Evolutionary conservation across 106 monocot genomes (phyloP), one percentile per base, ranked within the genome.

Genomic region (Chionographis japonica): DNA sequence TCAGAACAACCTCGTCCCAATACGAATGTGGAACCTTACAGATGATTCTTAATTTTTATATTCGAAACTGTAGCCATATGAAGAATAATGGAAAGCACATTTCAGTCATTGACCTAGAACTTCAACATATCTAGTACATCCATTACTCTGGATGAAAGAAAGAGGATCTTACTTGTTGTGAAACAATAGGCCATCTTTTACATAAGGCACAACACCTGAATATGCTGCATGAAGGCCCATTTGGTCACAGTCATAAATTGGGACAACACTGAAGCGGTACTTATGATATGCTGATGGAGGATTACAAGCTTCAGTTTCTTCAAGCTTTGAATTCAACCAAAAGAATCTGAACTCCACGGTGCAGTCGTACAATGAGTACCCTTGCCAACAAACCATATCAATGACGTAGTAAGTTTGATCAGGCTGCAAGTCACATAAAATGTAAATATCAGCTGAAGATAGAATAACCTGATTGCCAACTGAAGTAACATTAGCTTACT

Each of bases 371-470:
- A 90, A 81, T 43, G 98, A 85, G 62, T 98, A 93, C 2, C 98
- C 92, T 69, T 85, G 56, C 98, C 98, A 93, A 75, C 93, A 93
- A 50, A 98, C 74, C 98, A 98, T 87, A 65, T 98, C 98, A 74
- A 98, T 98, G 38, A 89, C 90, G 51, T 98, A 98, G 61, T 98
- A 98, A 57, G 93, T 98, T 63, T 90, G 84, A 78, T 98, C 83
- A 46, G 80, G 62, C 98, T 98, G 85, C 80, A 86, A 76, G 73
- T 27, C 14, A 76, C 54, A 4, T 2, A 12, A 62, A 53, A 60
- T 55, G 53, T 65, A 37, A 78, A 51, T 60, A 56, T 7, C 27
- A 42, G 15, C 10, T 62, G 16, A 54, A 17, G 14, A 65, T 15
- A 16, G 6, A 75, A 18, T 60, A 61, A 50, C 52, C 54, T 66